Evolutionary conservation across 768 basidiomycete species (phyloP).

Genomic region (Suillus paluster): DNA sequence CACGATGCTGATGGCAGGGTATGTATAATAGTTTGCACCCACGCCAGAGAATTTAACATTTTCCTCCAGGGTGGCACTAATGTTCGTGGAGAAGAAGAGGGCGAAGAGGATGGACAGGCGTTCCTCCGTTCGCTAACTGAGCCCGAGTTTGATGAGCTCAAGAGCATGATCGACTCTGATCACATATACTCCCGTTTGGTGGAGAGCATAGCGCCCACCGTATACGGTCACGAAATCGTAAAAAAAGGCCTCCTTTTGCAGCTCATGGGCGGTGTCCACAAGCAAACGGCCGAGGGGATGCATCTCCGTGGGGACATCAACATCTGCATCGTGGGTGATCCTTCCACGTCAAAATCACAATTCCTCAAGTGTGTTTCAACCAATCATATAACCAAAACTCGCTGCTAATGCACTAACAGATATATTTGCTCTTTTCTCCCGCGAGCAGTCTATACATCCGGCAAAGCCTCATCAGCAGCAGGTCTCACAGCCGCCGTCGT

Average conservation of each 20-base stretch:
- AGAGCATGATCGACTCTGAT: conserved; percentile 90
- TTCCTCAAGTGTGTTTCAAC: conserved; percentile 83
- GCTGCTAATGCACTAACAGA: conserved; percentile 44
- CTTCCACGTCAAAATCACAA: conserved; percentile 97
- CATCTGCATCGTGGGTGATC: conserved; percentile 97
- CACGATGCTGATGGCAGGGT: conserved; percentile 89
- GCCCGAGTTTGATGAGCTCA: conserved; percentile 94
- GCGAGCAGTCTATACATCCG: conserved; percentile 97
- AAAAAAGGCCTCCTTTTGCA: conserved; percentile 97
- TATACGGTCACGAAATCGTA: conserved; percentile 98
- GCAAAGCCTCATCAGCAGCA: conserved; percentile 98
- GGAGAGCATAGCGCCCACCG: conserved; percentile 94
- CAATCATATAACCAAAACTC: background rate
- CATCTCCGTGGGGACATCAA: conserved; percentile 98
- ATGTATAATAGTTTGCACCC: conserved; percentile 34
- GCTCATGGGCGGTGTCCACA: conserved; percentile 98
- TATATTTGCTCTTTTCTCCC: conserved; percentile 98
- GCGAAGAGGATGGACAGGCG: conserved; percentile 77
- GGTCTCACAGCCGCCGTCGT: conserved; percentile 99
- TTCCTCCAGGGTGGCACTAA: conserved; percentile 74
- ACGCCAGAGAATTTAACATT: background rate
- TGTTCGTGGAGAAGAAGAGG: conserved; percentile 88
- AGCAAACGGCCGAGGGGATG: conserved; percentile 95
- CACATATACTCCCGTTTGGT: conserved; percentile 95
- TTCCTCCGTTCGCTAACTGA: conserved; percentile 90